Evolutionary conservation across 495 filamentous ascomycete genomes (phyloP).

Genomic region (Podospora tetraspora): DNA sequence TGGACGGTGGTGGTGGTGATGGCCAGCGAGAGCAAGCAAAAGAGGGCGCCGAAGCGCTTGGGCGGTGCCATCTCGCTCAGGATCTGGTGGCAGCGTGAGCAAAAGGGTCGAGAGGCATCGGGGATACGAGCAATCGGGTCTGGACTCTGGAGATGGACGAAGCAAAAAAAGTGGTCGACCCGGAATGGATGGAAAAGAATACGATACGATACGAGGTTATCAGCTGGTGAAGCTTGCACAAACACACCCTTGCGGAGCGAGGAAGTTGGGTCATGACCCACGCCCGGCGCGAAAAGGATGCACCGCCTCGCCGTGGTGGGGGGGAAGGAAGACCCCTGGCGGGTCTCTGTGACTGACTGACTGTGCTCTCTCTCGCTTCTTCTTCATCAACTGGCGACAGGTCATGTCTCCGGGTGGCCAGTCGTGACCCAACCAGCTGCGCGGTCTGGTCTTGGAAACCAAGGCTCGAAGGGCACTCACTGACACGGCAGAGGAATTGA

Average conservation of each 20-base stretch:
- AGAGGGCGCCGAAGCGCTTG: slow-evolving; percentile 12
- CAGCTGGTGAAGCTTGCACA: neutral
- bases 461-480: neutral
- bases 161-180: neutral
- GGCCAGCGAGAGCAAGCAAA: slow-evolving; percentile 15
- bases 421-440: neutral
- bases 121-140: neutral
- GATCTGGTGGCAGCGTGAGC: neutral
- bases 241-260: neutral
- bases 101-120: neutral
- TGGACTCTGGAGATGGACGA: neutral
- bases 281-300: neutral
- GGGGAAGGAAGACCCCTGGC: neutral
- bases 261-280: neutral
- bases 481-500: neutral
- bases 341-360: neutral
- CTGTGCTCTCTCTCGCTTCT: neutral
- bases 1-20: neutral
- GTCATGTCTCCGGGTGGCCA: neutral
- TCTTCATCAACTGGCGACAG: slow-evolving; percentile 3
- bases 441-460: neutral
- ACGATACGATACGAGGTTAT: neutral
- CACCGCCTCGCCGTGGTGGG: neutral
- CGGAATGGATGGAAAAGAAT: neutral
- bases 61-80: slow-evolving; percentile 16